Evolutionary conservation across 257 asterid genomes (phyloP).

Genomic region (Solanum neorickii): DNA sequence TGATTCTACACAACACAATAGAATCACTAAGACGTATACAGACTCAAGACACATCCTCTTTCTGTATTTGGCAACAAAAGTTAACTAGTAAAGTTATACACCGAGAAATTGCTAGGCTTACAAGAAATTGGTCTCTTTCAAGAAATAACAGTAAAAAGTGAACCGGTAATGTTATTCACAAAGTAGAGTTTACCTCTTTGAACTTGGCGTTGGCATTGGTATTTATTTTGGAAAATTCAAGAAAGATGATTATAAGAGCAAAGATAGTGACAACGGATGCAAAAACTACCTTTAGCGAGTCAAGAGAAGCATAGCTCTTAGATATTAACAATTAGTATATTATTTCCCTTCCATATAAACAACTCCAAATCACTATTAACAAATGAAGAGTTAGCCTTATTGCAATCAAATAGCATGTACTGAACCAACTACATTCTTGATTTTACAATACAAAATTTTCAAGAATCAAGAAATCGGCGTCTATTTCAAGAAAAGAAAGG

Average conservation of each 20-base stretch:
- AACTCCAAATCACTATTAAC: background rate
- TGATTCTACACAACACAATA: background rate
- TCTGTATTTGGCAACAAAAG: background rate
- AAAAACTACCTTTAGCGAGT: conserved; percentile 36
- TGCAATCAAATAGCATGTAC: background rate
- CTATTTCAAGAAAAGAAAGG: background rate
- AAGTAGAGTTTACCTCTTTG: conserved; percentile 22
- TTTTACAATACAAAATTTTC: background rate
- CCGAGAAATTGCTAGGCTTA: background rate
- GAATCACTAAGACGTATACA: background rate
- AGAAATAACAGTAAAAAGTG: background rate
- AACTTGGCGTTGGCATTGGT: conserved; percentile 6
- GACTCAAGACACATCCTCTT: background rate
- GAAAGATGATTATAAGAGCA: conserved; percentile 34
- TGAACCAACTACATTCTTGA: background rate
- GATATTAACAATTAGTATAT: background rate
- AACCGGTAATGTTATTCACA: background rate
- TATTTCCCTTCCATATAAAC: background rate
- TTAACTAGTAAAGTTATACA: background rate
- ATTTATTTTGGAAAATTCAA: conserved; percentile 17
- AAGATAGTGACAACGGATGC: conserved; percentile 47
- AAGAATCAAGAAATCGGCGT: background rate
- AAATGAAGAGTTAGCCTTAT: background rate
- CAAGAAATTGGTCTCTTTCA: background rate
- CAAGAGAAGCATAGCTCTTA: conserved; percentile 45